Conservation (phyloP, 306 rosid species). For the Quercus alba region DNA sequence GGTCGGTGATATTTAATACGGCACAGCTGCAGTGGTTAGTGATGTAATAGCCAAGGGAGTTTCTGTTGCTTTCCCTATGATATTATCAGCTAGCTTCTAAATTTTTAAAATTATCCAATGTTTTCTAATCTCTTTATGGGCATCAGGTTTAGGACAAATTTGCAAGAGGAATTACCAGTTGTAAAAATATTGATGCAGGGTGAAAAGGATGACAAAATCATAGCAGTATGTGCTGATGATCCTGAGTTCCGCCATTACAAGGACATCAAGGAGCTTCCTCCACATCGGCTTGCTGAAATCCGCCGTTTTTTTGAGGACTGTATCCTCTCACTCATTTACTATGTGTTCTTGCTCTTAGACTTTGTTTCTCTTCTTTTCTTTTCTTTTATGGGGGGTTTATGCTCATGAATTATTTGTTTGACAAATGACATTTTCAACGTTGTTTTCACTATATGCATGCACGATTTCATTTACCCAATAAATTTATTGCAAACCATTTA, state of each 20-base stretch:
- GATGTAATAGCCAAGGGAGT: not conserved
- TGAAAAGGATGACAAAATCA: slow-evolving; percentile 96
- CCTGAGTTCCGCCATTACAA: slow-evolving; percentile 85
- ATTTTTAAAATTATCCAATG: not conserved
- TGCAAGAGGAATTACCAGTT: not conserved
- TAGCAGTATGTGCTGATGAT: slow-evolving; percentile 98
- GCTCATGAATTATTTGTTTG: not conserved
- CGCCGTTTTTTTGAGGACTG: slow-evolving; percentile 97
- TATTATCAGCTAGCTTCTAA: not conserved
- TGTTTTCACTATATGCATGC: not conserved
- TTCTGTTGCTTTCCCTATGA: not conserved
- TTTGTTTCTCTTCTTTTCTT: not conserved
- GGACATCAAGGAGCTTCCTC: slow-evolving; percentile 88
- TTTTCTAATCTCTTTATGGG: not conserved
- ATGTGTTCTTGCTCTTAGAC: not conserved
- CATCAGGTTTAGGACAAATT: not conserved
- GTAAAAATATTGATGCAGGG: slow-evolving; percentile 52
- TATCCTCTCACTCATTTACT: slow-evolving; percentile 49
- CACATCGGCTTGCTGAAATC: slow-evolving; percentile 95
- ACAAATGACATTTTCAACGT: not conserved
- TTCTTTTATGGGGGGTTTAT: not conserved
- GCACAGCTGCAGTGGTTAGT: not conserved
- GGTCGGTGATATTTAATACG: not conserved
- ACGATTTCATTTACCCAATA: not conserved
- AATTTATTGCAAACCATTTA: not conserved